phyloP scores from a whole-genome alignment of 2,329 filamentous ascomycete genomes.

The Coniosporium tulheliwenetii region DNA sequence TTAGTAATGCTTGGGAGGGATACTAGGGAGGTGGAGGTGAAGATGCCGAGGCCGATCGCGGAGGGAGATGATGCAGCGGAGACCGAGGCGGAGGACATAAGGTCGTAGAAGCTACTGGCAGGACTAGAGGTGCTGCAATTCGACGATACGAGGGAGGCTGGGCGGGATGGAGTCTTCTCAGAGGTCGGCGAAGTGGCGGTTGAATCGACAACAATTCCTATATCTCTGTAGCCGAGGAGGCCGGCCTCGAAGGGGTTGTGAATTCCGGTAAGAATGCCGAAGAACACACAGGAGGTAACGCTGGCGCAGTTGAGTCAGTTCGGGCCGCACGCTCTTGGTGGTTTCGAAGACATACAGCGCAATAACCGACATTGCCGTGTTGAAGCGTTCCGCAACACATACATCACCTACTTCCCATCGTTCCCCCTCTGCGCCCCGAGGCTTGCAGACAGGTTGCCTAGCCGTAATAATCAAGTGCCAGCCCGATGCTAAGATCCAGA shows the following conservation, averaged over 20 bases:
- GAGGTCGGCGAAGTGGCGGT: not conserved
- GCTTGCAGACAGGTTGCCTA: constrained; percentile 17
- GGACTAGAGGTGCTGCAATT: not conserved
- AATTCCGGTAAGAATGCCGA: constrained; percentile 16
- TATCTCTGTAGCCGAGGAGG: constrained; percentile 11
- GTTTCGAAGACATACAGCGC: constrained; percentile 13
- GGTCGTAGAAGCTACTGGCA: not conserved
- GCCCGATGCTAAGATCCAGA: constrained; percentile 21
- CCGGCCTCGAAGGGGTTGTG: constrained; percentile 21
- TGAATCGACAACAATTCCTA: not conserved
- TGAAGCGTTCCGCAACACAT: constrained; percentile 14
- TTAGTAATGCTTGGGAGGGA: not conserved
- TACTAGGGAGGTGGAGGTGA: not conserved
- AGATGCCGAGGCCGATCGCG: not conserved
- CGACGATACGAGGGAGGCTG: not conserved
- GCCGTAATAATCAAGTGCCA: constrained; percentile 24
- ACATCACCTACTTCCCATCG: constrained; percentile 18
- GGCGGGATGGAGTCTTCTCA: not conserved
- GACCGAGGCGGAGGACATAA: not conserved
- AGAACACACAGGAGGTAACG: constrained; percentile 15
- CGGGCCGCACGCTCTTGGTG: not conserved
- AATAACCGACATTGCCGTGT: constrained; percentile 16
- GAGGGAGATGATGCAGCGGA: not conserved
- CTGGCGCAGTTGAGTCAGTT: constrained; percentile 6
- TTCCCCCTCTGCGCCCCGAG: constrained; percentile 8